phyloP scores from a whole-genome alignment of 2,329 filamentous ascomycete species.

The Paecilomyces sp. region DNA sequence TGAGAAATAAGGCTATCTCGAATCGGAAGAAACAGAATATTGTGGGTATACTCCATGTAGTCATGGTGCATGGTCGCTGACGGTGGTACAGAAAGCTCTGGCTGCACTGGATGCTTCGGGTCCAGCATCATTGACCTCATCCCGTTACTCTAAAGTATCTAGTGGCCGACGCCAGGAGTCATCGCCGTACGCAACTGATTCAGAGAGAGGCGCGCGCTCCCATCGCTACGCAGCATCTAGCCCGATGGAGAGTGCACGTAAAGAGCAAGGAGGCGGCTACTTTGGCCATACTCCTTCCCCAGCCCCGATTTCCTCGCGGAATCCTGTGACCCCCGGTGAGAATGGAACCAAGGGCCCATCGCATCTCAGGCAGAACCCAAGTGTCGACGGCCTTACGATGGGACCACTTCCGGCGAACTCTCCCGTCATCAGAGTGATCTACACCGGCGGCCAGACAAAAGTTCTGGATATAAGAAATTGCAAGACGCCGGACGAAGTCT shows the following conservation, averaged over 20 bases:
- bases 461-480: constrained; percentile 90
- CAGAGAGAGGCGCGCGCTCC: constrained; percentile 43
- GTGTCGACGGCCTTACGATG: constrained; percentile 79
- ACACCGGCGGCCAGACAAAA: constrained; percentile 82
- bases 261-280: constrained; percentile 46
- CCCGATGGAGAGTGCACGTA: constrained; percentile 47
- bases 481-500: constrained; percentile 86
- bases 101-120: constrained; percentile 64
- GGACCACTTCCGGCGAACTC: constrained; percentile 78
- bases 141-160: constrained; percentile 51
- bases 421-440: constrained; percentile 87
- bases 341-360: constrained; percentile 54
- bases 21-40: constrained; percentile 79
- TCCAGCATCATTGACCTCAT: constrained; percentile 56
- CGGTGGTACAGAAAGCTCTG: constrained; percentile 63
- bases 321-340: constrained; percentile 57
- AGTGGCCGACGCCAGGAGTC: constrained; percentile 60
- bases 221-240: constrained; percentile 56
- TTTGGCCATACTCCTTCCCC: constrained; percentile 49
- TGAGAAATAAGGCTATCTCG: constrained; percentile 67
- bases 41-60: constrained; percentile 46
- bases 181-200: constrained; percentile 61
- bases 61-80: constrained; percentile 9
- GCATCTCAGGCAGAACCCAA: constrained; percentile 74
- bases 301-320: constrained; percentile 47